Percentiles rank a stretch among this genome's conserved stretches.
phyloP scores from a whole-genome alignment of 495 filamentous ascomycete species.

The Cercophora newfieldiana region DNA sequence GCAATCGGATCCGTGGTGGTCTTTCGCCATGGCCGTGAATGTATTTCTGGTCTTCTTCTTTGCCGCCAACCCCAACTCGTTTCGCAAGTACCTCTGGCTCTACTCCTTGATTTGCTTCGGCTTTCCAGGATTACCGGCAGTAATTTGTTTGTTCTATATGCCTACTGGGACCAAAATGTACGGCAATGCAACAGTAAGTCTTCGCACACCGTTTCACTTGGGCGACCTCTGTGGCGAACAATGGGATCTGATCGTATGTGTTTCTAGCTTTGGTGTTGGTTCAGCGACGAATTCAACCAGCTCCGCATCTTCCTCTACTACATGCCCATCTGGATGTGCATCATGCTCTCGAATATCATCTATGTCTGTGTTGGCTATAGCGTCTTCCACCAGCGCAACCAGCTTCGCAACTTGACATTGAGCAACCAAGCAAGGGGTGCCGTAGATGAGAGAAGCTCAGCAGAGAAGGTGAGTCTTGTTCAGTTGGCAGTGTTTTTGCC shows the following conservation, averaged over 20 bases:
- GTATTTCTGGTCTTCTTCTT: slow-evolving; percentile 84
- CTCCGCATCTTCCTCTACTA: slow-evolving; percentile 80
- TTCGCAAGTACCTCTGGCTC: slow-evolving; percentile 66
- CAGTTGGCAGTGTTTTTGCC: neutral
- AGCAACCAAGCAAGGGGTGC: slow-evolving; percentile 36
- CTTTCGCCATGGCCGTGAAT: slow-evolving; percentile 79
- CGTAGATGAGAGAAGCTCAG: slow-evolving; percentile 32
- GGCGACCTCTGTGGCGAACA: neutral
- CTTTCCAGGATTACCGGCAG: slow-evolving; percentile 66
- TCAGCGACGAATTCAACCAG: slow-evolving; percentile 63
- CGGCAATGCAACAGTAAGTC: slow-evolving; percentile 64
- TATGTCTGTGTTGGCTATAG: slow-evolving; percentile 70
- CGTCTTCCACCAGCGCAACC: slow-evolving; percentile 62
- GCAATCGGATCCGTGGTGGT: slow-evolving; percentile 60
- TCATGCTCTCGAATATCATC: slow-evolving; percentile 65
- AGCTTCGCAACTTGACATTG: slow-evolving; percentile 51
- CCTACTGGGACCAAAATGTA: slow-evolving; percentile 58
- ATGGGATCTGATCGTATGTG: neutral
- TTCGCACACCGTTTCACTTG: neutral
- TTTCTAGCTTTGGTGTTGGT: slow-evolving; percentile 80
- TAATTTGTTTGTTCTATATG: slow-evolving; percentile 61
- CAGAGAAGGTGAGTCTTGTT: slow-evolving; percentile 45
- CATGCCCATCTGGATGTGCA: slow-evolving; percentile 80
- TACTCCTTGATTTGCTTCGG: slow-evolving; percentile 77
- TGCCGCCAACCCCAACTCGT: slow-evolving; percentile 61